Evolutionary conservation across 345 rosid species (phyloP).

Genomic region (Eutrema japonicum): DNA sequence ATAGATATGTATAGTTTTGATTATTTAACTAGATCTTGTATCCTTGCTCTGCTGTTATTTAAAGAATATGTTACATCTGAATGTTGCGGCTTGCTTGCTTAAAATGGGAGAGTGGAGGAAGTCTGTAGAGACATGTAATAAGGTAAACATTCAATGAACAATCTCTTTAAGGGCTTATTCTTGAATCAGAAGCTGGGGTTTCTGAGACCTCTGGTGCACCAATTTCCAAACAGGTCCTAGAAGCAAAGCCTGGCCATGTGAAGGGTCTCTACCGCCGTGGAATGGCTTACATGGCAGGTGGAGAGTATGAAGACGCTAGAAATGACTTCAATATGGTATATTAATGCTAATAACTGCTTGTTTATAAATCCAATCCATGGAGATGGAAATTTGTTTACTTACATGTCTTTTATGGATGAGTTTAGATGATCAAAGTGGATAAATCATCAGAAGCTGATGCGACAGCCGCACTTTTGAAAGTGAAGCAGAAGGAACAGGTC

Average conservation of each 20-base stretch:
- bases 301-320: slow-evolving; percentile 87
- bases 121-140: slow-evolving; percentile 83
- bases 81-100: slow-evolving; percentile 89
- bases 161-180: neutral
- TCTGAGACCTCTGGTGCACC: neutral
- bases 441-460: slow-evolving; percentile 47
- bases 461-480: slow-evolving; percentile 67
- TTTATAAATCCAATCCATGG: neutral
- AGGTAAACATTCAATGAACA: slow-evolving; percentile 52
- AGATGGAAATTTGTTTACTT: neutral
- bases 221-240: slow-evolving; percentile 66
- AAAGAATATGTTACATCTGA: slow-evolving; percentile 80
- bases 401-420: slow-evolving; percentile 20
- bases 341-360: neutral
- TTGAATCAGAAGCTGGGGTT: slow-evolving; percentile 3
- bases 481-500: slow-evolving; percentile 86
- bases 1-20: neutral
- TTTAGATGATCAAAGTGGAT: slow-evolving; percentile 49
- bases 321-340: slow-evolving; percentile 68
- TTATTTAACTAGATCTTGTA: slow-evolving; percentile 1
- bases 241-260: slow-evolving; percentile 78
- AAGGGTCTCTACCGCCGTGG: slow-evolving; percentile 95
- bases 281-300: slow-evolving; percentile 84
- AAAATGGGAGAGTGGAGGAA: slow-evolving; percentile 89
- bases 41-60: slow-evolving; percentile 24